These are phyloP conservation scores for Vitis hybrid DNA, from an alignment of 177 flowering plant species.

Conservation along the genomic window DNA sequence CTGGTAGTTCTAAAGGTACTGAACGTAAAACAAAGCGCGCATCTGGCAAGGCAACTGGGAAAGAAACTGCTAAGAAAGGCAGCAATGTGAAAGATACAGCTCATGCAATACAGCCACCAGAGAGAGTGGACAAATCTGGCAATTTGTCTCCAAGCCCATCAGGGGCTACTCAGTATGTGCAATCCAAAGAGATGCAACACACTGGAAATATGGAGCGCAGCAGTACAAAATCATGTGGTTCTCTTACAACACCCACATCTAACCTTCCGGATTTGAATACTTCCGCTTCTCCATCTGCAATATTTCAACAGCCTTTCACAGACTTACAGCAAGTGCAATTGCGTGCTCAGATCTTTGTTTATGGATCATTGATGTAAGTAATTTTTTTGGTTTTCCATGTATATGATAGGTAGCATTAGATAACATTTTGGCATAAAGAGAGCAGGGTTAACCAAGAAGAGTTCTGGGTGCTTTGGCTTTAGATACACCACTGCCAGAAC, in stretches of 20 bases:
- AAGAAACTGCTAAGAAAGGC: slow-evolving; percentile 47
- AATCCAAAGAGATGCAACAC: slow-evolving; percentile 36
- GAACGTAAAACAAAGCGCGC: slow-evolving; percentile 53
- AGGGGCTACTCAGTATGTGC: slow-evolving; percentile 31
- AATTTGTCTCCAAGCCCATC: slow-evolving; percentile 28
- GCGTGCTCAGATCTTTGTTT: slow-evolving; percentile 98
- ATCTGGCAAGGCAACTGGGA: slow-evolving; percentile 44
- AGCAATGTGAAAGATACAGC: slow-evolving; percentile 38
- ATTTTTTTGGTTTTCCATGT: neutral
- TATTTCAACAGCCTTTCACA: slow-evolving; percentile 88
- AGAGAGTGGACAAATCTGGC: slow-evolving; percentile 32
- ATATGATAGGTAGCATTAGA: neutral
- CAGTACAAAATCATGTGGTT: slow-evolving; percentile 36
- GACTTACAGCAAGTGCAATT: slow-evolving; percentile 94
- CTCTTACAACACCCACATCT: slow-evolving; percentile 42
- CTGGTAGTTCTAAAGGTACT: slow-evolving; percentile 37
- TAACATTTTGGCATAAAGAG: neutral
- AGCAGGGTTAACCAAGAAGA: neutral
- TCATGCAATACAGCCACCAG: slow-evolving; percentile 31
- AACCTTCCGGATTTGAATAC: slow-evolving; percentile 73
- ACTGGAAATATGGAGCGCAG: slow-evolving; percentile 33
- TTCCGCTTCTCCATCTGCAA: slow-evolving; percentile 47
- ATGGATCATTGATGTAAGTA: slow-evolving; percentile 97
- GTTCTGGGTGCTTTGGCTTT: neutral
- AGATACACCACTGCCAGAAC: neutral